These are phyloP conservation scores for Cercospora nicotianae DNA, from an alignment of 2,329 filamentous ascomycete species.

Conservation along the genomic window DNA sequence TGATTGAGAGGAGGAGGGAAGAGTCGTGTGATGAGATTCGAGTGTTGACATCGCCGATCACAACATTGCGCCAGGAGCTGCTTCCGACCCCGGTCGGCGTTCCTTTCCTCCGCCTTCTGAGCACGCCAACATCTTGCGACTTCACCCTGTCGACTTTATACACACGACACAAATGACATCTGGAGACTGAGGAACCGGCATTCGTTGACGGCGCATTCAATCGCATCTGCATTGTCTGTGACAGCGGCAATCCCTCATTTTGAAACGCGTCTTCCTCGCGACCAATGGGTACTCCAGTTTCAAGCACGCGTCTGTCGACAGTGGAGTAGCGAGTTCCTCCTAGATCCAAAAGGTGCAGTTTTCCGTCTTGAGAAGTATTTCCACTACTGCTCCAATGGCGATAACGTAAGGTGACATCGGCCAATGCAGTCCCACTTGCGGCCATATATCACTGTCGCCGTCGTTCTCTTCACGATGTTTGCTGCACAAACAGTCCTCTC, in stretches of 20 bases:
- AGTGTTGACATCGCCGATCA: neutral
- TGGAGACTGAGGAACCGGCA: neutral
- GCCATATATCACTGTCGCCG: slow-evolving; percentile 30
- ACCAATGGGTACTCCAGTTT: slow-evolving; percentile 6
- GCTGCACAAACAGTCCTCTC: slow-evolving; percentile 32
- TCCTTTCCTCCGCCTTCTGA: neutral
- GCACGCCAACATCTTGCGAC: neutral
- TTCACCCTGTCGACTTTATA: neutral
- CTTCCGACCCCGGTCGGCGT: neutral
- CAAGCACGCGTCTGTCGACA: slow-evolving; percentile 1
- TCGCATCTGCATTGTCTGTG: neutral
- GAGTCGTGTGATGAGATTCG: neutral
- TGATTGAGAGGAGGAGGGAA: neutral
- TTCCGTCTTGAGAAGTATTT: neutral
- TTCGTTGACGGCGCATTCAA: neutral
- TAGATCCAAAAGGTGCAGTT: neutral
- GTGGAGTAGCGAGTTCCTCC: neutral
- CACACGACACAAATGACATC: neutral
- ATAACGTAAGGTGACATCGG: slow-evolving; percentile 11
- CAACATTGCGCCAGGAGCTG: neutral
- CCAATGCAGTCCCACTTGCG: slow-evolving; percentile 21
- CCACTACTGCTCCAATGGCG: neutral
- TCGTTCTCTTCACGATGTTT: slow-evolving; percentile 30
- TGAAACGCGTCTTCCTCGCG: neutral
- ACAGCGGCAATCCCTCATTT: neutral